These are phyloP conservation scores for Melaleuca alternifolia DNA, from an alignment of 345 rosid species.

Conservation along the genomic window DNA sequence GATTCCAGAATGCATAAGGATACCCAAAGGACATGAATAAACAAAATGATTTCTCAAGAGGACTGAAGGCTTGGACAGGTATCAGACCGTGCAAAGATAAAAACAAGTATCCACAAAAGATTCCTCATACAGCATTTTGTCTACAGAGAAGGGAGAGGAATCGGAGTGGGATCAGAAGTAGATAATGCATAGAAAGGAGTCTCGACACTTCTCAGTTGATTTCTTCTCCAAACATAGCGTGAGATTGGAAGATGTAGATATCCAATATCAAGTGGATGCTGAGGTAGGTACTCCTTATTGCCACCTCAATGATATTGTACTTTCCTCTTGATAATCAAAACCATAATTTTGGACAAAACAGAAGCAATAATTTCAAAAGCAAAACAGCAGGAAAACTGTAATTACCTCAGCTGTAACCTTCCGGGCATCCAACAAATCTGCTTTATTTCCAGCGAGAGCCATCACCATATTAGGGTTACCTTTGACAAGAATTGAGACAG, in stretches of 20 bases:
- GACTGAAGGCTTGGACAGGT: not conserved
- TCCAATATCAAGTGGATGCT: not conserved
- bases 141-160: not conserved
- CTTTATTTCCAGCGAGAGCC: conserved; percentile 93
- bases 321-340: not conserved
- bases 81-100: not conserved
- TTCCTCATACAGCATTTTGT: not conserved
- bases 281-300: not conserved
- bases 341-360: not conserved
- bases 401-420: conserved; percentile 75
- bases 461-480: conserved; percentile 89
- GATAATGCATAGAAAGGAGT: not conserved
- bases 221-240: not conserved
- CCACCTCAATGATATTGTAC: not conserved
- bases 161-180: not conserved
- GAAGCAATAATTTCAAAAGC: not conserved
- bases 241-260: not conserved
- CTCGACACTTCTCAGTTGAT: not conserved
- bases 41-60: not conserved
- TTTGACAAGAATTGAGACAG: not conserved
- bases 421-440: conserved; percentile 75
- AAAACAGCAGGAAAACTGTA: conserved; percentile 1
- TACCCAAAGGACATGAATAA: not conserved
- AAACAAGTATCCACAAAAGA: not conserved
- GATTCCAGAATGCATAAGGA: not conserved